These are phyloP conservation scores for Microthyrium microscopicum DNA, from an alignment of 2,329 filamentous ascomycete genomes.

Conservation along the genomic window DNA sequence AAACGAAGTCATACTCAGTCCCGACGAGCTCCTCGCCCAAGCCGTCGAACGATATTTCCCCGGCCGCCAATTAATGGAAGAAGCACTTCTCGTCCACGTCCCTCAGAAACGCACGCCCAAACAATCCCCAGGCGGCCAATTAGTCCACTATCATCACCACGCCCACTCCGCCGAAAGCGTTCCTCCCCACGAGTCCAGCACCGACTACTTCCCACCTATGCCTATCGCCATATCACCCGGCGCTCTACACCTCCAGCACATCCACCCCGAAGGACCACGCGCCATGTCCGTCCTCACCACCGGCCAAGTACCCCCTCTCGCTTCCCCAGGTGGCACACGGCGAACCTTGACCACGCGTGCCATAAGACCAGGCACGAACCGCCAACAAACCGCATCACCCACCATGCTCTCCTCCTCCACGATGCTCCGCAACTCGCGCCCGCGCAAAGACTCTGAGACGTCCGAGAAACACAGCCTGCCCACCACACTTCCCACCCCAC, in stretches of 20 bases:
- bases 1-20: slow-evolving; percentile 55
- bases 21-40: slow-evolving; percentile 67
- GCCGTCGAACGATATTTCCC: slow-evolving; percentile 73
- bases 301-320: slow-evolving; percentile 62
- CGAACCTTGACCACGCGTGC: slow-evolving; percentile 32
- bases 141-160: slow-evolving; percentile 26
- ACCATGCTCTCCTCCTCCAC: slow-evolving; percentile 39
- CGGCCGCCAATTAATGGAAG: slow-evolving; percentile 71
- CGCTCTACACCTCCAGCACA: slow-evolving; percentile 13
- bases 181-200: slow-evolving; percentile 49
- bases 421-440: slow-evolving; percentile 22
- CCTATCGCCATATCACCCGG: slow-evolving; percentile 24
- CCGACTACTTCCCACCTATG: slow-evolving; percentile 70
- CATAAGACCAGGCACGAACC: slow-evolving; percentile 38
- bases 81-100: slow-evolving; percentile 82
- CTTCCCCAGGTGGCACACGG: slow-evolving; percentile 61
- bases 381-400: slow-evolving; percentile 69
- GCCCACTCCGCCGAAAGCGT: slow-evolving; percentile 45
- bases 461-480: slow-evolving; percentile 27
- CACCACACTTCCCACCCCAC: slow-evolving; percentile 40
- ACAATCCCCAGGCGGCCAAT: slow-evolving; percentile 51
- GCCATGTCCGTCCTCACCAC: slow-evolving; percentile 70
- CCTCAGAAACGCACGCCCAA: slow-evolving; percentile 61
- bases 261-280: slow-evolving; percentile 27
- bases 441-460: slow-evolving; percentile 23